Conservation (phyloP, 1,284 basidiomycete species). For the Microbotryum violaceum region DNA sequence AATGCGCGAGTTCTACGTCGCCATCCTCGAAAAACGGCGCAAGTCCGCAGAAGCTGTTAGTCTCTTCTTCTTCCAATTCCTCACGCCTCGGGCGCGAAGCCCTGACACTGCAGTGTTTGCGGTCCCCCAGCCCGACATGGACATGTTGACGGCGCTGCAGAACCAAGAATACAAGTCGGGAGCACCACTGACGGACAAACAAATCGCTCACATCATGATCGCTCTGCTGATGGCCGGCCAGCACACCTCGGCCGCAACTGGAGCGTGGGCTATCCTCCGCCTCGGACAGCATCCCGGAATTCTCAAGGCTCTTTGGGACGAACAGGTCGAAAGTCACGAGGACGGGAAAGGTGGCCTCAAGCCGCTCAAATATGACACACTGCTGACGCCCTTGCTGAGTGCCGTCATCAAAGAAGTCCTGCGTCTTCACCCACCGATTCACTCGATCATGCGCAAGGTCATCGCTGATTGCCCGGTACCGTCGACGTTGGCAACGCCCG, state of each 20-base stretch:
- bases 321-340: slow-evolving; percentile 78
- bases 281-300: slow-evolving; percentile 71
- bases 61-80: neutral
- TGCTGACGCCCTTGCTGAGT: slow-evolving; percentile 71
- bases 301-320: slow-evolving; percentile 68
- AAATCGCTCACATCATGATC: slow-evolving; percentile 90
- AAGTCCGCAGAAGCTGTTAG: slow-evolving; percentile 46
- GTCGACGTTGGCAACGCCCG: slow-evolving; percentile 65
- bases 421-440: slow-evolving; percentile 72
- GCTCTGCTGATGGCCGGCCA: slow-evolving; percentile 70
- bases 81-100: neutral
- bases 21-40: slow-evolving; percentile 74
- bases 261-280: slow-evolving; percentile 86
- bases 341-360: slow-evolving; percentile 72
- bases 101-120: neutral
- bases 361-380: slow-evolving; percentile 76
- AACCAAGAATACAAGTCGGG: slow-evolving; percentile 83
- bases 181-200: slow-evolving; percentile 67
- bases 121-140: slow-evolving; percentile 56
- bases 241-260: slow-evolving; percentile 89
- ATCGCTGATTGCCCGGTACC: slow-evolving; percentile 78
- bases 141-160: slow-evolving; percentile 88
- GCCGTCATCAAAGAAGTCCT: slow-evolving; percentile 55
- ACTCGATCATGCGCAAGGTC: slow-evolving; percentile 72
- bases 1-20: slow-evolving; percentile 89